Conservation (phyloP, 805 yeast species). For the Limtongia smithiae region DNA sequence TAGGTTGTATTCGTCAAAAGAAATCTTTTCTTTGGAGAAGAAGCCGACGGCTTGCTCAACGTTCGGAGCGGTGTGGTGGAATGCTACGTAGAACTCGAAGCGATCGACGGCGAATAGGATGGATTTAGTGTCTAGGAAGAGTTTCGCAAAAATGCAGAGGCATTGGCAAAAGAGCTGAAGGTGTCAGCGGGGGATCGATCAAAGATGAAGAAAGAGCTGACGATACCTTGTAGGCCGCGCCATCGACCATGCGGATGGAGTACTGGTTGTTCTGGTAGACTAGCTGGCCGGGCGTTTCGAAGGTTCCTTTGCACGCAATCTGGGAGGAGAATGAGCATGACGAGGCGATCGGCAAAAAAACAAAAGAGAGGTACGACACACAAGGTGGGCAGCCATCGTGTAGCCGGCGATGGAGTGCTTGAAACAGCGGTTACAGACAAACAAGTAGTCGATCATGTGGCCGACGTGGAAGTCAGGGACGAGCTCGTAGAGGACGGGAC, state of each 20-base stretch:
- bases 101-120: constrained; percentile 74
- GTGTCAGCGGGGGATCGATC: neutral
- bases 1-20: constrained; percentile 74
- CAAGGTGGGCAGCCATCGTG: constrained; percentile 50
- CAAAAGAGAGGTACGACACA: no score
- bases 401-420: constrained; percentile 57
- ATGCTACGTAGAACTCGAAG: constrained; percentile 68
- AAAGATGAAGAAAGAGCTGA: neutral
- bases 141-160: constrained; percentile 76
- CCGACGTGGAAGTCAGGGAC: no score
- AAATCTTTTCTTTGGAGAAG: constrained; percentile 79
- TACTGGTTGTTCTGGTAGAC: constrained; percentile 59
- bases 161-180: constrained; percentile 68
- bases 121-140: constrained; percentile 85
- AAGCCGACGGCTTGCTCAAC: constrained; percentile 71
- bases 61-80: constrained; percentile 30
- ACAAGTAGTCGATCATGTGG: constrained; percentile 40
- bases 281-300: constrained; percentile 58
- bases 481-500: constrained; percentile 47
- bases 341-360: neutral
- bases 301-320: constrained; percentile 33
- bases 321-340: constrained; percentile 32
- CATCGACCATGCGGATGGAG: constrained; percentile 65
- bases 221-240: constrained; percentile 47
- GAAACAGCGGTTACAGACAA: constrained; percentile 80